Base-by-base conservation (phyloP, 495 filamentous ascomycete species). In the Neurospora sp. region DNA sequence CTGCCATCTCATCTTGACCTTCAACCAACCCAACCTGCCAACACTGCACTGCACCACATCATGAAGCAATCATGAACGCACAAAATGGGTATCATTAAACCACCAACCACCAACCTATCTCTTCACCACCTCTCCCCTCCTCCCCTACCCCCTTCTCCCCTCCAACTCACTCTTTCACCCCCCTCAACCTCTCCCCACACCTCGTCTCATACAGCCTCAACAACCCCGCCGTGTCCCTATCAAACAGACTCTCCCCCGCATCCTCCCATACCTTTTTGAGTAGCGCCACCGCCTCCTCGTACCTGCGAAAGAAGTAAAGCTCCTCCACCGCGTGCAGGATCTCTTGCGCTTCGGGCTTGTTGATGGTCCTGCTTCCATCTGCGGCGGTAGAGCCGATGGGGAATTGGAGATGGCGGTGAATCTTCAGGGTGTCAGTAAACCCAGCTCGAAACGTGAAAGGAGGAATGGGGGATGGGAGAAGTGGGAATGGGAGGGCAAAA, bases 301-400 rank as follows among this genome's bases (percentile, higher is more conserved):
- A 89, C 15, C 84, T 79, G 2, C 81, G 76, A 45, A 84, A 85
- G 77, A 88, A 89, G 45, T 88, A 89, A 11, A 89, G 78, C 74
- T 89, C 87, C 74, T 89, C 87, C 3, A 86, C 86, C 0, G 87
- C 85, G 76, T 89, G 86, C 13, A 88, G 71, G 21, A 89, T 75
- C 7, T 81, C 80, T 72, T 88, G 85, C 2, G 80, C 80, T 3
- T 83, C 80, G 17, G 83, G 81, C 42, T 87, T 87, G 28, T 77
- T 71, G 4, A 82, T 69, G 3, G 19, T 73, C 4, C 72, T 48
- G 28, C 37, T 66, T 13, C 11, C 38, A 9, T 73, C 28, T 43
- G 73, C 9, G 9, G 34, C 10, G 37, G 15, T 1, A 8, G 48
- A 59, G 1, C 48, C 48, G 48, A 59, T 4, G 40, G 71, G 69